Conservation (phyloP, 2,329 filamentous ascomycete genomes). For the Monosporascus cannonballus region DNA sequence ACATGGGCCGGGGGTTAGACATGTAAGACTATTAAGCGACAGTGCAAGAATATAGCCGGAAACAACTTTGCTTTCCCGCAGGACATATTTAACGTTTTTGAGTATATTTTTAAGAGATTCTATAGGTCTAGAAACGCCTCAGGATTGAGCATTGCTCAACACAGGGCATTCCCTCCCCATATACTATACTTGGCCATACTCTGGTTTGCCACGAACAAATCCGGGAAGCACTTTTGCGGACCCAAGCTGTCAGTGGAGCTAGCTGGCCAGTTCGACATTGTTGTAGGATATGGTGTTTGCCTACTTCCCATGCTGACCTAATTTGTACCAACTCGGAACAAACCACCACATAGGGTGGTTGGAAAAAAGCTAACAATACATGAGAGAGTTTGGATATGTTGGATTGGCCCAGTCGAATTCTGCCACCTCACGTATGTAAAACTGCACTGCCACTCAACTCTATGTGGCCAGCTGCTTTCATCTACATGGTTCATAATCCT, state of each 20-base stretch:
- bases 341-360: too few species aligned
- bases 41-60: not conserved
- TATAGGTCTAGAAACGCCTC: not conserved
- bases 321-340: too few species aligned
- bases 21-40: not conserved
- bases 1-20: not conserved
- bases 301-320: not conserved
- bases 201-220: not conserved
- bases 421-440: too few species aligned
- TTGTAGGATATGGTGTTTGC: not conserved
- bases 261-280: not conserved
- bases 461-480: too few species aligned
- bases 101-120: not conserved
- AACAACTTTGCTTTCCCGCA: not conserved
- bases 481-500: too few species aligned
- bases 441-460: too few species aligned
- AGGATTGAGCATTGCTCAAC: not conserved
- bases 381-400: constrained; percentile 2
- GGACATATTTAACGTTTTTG: not conserved
- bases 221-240: not conserved
- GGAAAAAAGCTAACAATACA: not conserved
- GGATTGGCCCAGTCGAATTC: constrained; percentile 6
- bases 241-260: not conserved
- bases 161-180: not conserved
- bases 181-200: not conserved